Percentiles rank a stretch among this genome's conserved stretches.
These are phyloP conservation scores for Stenocarpella maydis DNA, from an alignment of 2,329 filamentous ascomycete genomes.

Conservation along the genomic window DNA sequence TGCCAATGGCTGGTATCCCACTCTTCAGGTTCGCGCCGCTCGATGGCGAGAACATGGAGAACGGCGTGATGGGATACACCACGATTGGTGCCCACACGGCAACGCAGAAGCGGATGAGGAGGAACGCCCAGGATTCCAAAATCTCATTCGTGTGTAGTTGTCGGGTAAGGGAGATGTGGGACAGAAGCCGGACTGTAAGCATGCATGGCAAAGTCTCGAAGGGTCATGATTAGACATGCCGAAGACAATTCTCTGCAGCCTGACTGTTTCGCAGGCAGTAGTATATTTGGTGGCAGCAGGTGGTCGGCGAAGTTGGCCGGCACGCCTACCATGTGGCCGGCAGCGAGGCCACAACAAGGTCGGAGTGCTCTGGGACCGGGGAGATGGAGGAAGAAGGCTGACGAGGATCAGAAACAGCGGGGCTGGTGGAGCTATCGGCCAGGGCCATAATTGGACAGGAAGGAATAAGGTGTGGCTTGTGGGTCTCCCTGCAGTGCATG, in stretches of 20 bases:
- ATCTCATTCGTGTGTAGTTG: neutral
- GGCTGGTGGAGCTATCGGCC: neutral
- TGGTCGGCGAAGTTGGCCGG: neutral
- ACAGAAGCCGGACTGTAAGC: neutral
- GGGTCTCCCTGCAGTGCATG: conserved; percentile 11
- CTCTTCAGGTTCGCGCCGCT: conserved; percentile 44
- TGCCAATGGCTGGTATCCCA: conserved; percentile 43
- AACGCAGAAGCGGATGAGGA: conserved; percentile 15
- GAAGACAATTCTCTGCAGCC: neutral
- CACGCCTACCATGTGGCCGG: neutral
- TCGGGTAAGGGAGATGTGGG: no score
- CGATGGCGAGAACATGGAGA: conserved; percentile 45
- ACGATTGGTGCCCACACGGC: conserved; percentile 45
- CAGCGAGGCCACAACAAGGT: neutral
- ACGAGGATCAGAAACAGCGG: conserved; percentile 5
- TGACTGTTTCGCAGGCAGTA: neutral
- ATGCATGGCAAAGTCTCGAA: neutral
- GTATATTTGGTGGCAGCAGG: conserved; percentile 2
- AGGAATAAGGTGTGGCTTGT: conserved; percentile 28
- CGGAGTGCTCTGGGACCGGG: conserved; percentile 3
- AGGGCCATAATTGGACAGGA: conserved; percentile 12
- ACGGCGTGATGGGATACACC: conserved; percentile 48
- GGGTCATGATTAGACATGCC: neutral
- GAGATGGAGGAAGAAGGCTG: conserved; percentile 17
- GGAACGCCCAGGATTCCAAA: neutral